Base-by-base conservation (phyloP, 805 yeast species). In the Tetrapisispora taiwanensis region DNA sequence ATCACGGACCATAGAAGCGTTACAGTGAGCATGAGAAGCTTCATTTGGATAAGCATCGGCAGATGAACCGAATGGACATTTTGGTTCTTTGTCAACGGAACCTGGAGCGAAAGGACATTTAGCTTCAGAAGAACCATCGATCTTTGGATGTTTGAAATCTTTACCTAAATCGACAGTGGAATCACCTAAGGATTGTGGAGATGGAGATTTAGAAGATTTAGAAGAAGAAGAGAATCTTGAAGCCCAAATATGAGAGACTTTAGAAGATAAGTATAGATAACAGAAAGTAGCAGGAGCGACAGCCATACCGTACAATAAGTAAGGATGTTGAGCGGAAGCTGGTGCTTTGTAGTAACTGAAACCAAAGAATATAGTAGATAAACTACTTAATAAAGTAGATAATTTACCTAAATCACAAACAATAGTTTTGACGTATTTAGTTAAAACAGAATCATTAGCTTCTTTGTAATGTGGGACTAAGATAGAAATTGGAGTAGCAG, bases 261-360 rank as follows among this genome's bases (percentile, higher is more conserved):
- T 37, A 9, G 50, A 45, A 10, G 42, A 17, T 14, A 38, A n/a
- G 46, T 48, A 47, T 7, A 53, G 43, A 30, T 52, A 57, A 3
- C 46, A 27, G 12, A 52, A 48, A 7, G 57, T 43, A 3, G 50
- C 32, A 8, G 62, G 62, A 13, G 55, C 48, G 1, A 48, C 50
- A 27, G 49, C 42, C 45, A 56, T 81, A 71, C 39, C 82, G 58
- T 84, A 84, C 13, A 84, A 55, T 55, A 84, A 70, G 58, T 83
- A 84, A 18, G 92, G 92, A 62, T 84, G 94, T 60, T 75, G 75
- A 45, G 72, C 78, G 31, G 66, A 57, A 5, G 61, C 51, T 18
- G 84, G 77, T 0, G 87, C 77, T 40, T 71, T 69, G 41, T 65
- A 65, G 56, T 71, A 83, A n/a, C 82, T 80, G 49, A 72, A 51